A percentile compares a stretch with the other conserved stretches of the same genome.
phyloP scores from a whole-genome alignment of 768 basidiomycete species.

The Udeniomyces megalosporus region DNA sequence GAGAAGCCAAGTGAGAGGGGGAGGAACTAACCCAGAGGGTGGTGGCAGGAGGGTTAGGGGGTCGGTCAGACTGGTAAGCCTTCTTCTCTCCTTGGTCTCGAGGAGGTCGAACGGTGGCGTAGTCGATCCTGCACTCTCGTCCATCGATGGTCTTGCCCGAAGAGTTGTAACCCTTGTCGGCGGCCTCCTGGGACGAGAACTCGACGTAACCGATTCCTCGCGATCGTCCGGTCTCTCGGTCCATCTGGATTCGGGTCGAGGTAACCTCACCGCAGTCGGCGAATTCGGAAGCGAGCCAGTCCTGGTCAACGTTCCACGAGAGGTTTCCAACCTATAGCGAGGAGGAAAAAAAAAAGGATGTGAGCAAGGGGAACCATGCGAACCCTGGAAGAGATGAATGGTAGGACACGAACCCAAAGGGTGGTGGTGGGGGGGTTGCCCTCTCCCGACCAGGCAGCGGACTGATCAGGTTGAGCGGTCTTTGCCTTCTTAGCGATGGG shows the following conservation, averaged over 20 bases:
- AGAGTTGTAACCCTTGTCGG: conserved; percentile 59
- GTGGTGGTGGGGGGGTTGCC: conserved; percentile 41
- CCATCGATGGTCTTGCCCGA: conserved; percentile 85
- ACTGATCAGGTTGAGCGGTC: conserved; percentile 43
- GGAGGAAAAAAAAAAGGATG: too few relatives aligned
- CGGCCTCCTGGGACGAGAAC: conserved; percentile 36
- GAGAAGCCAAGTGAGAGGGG: too few relatives aligned
- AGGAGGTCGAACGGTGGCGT: conserved; percentile 40
- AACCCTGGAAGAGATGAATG: too few relatives aligned
- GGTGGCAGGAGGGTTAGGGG: conserved; percentile 41
- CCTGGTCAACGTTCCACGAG: conserved; percentile 94
- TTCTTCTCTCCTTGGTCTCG: conserved; percentile 17
- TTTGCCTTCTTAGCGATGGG: conserved; percentile 58
- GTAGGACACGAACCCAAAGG: too few relatives aligned
- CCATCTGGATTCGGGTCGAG: conserved; percentile 62
- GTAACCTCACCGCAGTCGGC: conserved; percentile 73
- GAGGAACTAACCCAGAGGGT: conserved; percentile 43
- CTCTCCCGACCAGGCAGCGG: conserved; percentile 32
- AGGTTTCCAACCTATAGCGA: conserved; percentile 82
- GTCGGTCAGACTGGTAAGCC: conserved; percentile 27
- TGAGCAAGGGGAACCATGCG: too few relatives aligned
- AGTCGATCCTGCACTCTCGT: conserved; percentile 70
- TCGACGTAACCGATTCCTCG: conserved; percentile 43
- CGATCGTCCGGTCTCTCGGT: conserved; percentile 33
- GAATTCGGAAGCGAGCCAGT: conserved; percentile 84